These are phyloP conservation scores for Imleria badia DNA, from an alignment of 768 basidiomycete genomes.

Conservation along the genomic window DNA sequence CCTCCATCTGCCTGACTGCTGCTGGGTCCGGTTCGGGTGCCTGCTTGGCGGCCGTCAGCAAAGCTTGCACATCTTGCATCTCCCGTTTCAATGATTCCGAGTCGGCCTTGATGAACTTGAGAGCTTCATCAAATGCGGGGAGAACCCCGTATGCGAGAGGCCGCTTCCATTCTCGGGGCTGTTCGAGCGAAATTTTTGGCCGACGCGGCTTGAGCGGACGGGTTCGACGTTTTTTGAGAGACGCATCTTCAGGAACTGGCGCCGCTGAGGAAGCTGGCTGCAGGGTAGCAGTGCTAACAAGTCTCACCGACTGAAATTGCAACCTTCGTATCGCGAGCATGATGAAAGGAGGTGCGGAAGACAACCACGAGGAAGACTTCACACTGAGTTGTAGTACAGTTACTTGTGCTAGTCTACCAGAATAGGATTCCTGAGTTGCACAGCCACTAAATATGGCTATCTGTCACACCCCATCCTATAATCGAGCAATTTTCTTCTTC, in stretches of 20 bases:
- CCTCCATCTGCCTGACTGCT: constrained; percentile 44
- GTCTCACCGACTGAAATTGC: not conserved
- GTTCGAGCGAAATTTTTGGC: constrained; percentile 49
- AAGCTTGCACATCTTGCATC: constrained; percentile 21
- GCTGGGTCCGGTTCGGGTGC: constrained; percentile 33
- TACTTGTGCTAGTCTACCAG: too few species aligned
- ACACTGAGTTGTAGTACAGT: too few species aligned
- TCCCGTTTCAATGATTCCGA: constrained; percentile 43
- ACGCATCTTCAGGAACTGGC: constrained; percentile 1
- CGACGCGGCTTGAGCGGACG: constrained; percentile 38
- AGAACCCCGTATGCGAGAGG: constrained; percentile 62
- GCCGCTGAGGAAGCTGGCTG: constrained; percentile 7
- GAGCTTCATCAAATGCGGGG: constrained; percentile 83
- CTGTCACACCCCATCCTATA: too few species aligned
- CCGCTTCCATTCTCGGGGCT: constrained; percentile 61
- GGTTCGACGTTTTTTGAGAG: constrained; percentile 2
- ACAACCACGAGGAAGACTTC: too few species aligned
- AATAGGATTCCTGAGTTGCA: too few species aligned
- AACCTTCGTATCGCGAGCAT: too few species aligned
- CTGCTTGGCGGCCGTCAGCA: constrained; percentile 20
- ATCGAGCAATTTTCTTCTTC: too few species aligned
- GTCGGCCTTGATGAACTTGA: constrained; percentile 68
- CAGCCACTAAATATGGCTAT: too few species aligned
- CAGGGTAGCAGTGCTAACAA: constrained; percentile 8
- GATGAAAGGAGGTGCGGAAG: too few species aligned